phyloP scores from a whole-genome alignment of 2,329 filamentous ascomycete species.

The Periconia sp. region DNA sequence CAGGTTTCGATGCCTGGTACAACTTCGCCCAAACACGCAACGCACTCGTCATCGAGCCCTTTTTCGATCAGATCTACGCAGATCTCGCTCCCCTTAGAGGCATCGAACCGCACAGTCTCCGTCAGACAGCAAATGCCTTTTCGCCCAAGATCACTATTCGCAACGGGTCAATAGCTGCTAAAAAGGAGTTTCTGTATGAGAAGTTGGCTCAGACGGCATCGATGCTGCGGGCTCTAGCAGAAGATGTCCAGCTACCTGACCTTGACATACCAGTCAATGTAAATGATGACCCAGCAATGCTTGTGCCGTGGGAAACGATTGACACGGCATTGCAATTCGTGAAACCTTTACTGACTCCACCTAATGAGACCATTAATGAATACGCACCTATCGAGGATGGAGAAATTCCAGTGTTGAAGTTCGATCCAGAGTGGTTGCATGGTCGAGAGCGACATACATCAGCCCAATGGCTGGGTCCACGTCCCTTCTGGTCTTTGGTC shows the following conservation, averaged over 20 bases:
- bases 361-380: conserved; percentile 20
- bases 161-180: conserved; percentile 38
- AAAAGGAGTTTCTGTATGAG: conserved; percentile 25
- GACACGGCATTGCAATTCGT: conserved; percentile 38
- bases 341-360: conserved; percentile 25
- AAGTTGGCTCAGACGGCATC: conserved; percentile 44
- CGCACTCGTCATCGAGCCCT: conserved; percentile 50
- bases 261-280: conserved; percentile 51
- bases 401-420: conserved; percentile 5
- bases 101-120: conserved; percentile 43
- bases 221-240: conserved; percentile 43
- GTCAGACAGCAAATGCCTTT: conserved; percentile 42
- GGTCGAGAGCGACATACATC: conserved; percentile 19
- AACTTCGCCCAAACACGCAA: conserved; percentile 45
- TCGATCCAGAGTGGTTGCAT: conserved; percentile 33
- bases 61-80: conserved; percentile 55
- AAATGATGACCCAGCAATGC: conserved; percentile 51
- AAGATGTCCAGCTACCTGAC: conserved; percentile 47
- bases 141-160: conserved; percentile 45
- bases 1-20: conserved; percentile 53
- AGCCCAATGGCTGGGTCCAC: conserved; percentile 26
- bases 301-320: conserved; percentile 51
- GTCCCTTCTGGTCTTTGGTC: conserved; percentile 49
- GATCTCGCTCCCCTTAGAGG: conserved; percentile 55
- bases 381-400: conserved; percentile 12